Percentiles rank a stretch among this genome's conserved stretches.
Evolutionary conservation across 176 grass and related monocot genomes (phyloP).

Genomic region (Juncus inflexus): DNA sequence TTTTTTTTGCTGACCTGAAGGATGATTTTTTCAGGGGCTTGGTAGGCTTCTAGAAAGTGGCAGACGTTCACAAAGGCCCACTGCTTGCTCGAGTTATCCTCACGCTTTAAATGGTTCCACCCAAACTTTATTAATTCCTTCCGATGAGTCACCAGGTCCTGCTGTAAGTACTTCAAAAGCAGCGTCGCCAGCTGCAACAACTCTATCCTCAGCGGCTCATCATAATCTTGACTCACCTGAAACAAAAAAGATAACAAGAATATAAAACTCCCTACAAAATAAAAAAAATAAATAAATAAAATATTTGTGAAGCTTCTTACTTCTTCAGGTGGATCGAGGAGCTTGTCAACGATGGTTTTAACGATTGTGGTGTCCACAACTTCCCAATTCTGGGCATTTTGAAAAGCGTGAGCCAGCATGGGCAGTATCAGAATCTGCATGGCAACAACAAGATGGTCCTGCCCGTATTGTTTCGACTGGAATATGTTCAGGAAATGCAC

Average conservation of each 20-base stretch:
- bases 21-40: conserved; percentile 98
- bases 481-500: conserved; percentile 89
- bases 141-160: conserved; percentile 86
- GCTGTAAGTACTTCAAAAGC: conserved; percentile 95
- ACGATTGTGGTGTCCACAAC: conserved; percentile 82
- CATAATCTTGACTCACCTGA: conserved; percentile 92
- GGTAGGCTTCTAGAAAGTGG: conserved; percentile 96
- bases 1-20: conserved; percentile 52
- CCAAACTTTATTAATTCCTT: conserved; percentile 99
- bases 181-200: conserved; percentile 94
- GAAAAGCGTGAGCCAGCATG: conserved; percentile 98
- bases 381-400: conserved; percentile 95
- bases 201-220: conserved; percentile 95
- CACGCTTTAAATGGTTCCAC: conserved; percentile 99
- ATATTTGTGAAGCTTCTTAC: conserved; percentile 22
- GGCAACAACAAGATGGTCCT: conserved; percentile 96
- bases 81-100: conserved; percentile 99
- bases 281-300: conserved; percentile 11
- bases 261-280: not conserved
- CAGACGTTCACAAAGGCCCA: conserved; percentile 99
- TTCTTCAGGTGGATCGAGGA: conserved; percentile 99
- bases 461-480: conserved; percentile 85
- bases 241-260: conserved; percentile 32
- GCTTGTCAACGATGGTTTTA: conserved; percentile 96
- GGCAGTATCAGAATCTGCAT: conserved; percentile 99